Evolutionary conservation across 176 grass and related monocot species (phyloP), one percentile per base, ranked within the genome.

Genomic region (Carex pumila): DNA sequence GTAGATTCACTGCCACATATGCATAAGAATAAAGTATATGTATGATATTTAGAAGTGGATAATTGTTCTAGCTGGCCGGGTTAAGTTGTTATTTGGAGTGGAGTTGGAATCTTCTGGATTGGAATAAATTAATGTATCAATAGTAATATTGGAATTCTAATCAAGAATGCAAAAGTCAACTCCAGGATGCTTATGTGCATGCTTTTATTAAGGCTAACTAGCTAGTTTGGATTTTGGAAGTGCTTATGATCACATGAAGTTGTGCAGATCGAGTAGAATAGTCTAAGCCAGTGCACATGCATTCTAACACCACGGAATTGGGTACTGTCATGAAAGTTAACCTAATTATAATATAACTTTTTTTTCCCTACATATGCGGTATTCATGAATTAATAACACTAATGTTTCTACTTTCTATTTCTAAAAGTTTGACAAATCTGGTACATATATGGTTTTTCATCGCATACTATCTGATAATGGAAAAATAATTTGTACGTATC

Each of bases 21-120:
- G 45, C 71, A 53, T 29, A 15, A 7, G 71, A 75, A 75, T 75
- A 75, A 45, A 71, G 29, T 39, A 39, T 39, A 39, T 39, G 9
- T 5, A 13, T 53, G 47, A 75, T 12, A 75, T 75, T 4, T 75
- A 54, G n/a, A 75, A 53, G 19, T 75, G 71, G 71, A 75, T 75
- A 53, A 75, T 18, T 7, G n/a, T 25, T 74, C 43, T 5, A 22
- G 32, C 32, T 34, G 32, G 32, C 32, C 32, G 69, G 25, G 37
- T 47, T 71, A n/a, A n/a, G 68, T 52, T 72, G 39, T 53, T 52
- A 43, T 52, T 53, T 74, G 43, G 7, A 52, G 45, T 52, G 19
- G 71, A 53, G n/a, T 53, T 25, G 71, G 71, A 74, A 74, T 74
- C 45, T 25, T 17, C 29, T 74, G 71, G 71, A 30, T 74, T 74